A percentile compares a stretch with the other conserved stretches of the same genome.
Conservation (phyloP, 192 early-diverging fungal genomes). For the Backusella tarrabulga region DNA sequence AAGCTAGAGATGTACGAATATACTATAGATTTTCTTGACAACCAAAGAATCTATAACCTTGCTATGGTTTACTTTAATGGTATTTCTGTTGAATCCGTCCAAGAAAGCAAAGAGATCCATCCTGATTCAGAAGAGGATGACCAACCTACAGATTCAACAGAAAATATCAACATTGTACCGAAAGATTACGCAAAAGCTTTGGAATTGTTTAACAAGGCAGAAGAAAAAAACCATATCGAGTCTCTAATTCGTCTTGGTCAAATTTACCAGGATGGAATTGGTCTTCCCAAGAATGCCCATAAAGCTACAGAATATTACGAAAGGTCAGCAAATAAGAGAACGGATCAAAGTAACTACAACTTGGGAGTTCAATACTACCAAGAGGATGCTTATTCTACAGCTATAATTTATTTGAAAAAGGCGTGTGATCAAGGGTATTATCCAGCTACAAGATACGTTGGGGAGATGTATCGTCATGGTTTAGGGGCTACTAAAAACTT, state of each 20-base stretch:
- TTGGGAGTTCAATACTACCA: neutral
- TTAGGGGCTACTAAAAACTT: neutral
- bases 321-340: neutral
- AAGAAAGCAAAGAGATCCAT: neutral
- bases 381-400: neutral
- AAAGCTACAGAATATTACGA: neutral
- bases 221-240: neutral
- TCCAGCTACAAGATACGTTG: neutral
- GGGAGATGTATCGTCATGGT: neutral
- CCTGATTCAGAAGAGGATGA: neutral
- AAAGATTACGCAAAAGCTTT: neutral
- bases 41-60: neutral
- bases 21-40: neutral
- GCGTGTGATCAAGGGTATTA: neutral
- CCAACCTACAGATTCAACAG: neutral
- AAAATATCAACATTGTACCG: neutral
- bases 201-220: neutral
- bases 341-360: neutral
- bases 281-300: neutral
- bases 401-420: neutral
- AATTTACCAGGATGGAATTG: neutral
- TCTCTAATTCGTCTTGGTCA: neutral
- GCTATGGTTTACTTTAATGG: neutral
- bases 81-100: neutral
- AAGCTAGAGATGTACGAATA: neutral